Percentiles rank a stretch among this genome's conserved stretches.
phyloP scores from a whole-genome alignment of 1,284 basidiomycete species.

The Chalciporus sp. region DNA sequence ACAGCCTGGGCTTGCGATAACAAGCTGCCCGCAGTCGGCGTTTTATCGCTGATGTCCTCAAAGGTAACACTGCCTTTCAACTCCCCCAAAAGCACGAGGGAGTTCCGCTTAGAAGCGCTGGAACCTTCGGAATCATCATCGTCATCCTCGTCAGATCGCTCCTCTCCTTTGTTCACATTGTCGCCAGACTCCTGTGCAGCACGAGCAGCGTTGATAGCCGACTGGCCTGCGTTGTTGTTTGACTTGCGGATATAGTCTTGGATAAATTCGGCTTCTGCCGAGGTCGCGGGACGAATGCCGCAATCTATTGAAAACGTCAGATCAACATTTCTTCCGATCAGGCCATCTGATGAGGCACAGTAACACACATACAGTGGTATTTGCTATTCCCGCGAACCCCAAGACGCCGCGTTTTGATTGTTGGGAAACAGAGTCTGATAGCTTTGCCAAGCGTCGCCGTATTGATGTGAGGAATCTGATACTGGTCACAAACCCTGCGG shows the following conservation, averaged over 20 bases:
- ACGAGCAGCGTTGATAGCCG: conserved; percentile 69
- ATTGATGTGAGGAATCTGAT: conserved; percentile 90
- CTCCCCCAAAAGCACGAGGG: conserved; percentile 64
- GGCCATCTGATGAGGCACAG: conserved; percentile 27
- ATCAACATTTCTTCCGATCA: conserved; percentile 37
- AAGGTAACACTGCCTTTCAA: conserved; percentile 58
- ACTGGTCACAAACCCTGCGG: conserved; percentile 85
- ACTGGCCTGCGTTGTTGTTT: conserved; percentile 78
- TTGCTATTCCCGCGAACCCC: conserved; percentile 92
- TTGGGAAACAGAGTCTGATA: conserved; percentile 88
- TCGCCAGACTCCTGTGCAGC: conserved; percentile 66
- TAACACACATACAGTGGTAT: conserved; percentile 76
- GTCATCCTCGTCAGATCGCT: conserved; percentile 78
- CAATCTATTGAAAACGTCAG: conserved; percentile 63
- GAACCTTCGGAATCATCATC: conserved; percentile 79
- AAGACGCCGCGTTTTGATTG: conserved; percentile 89
- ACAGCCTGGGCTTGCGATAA: conserved; percentile 71
- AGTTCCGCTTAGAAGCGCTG: conserved; percentile 73
- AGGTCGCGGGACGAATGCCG: conserved; percentile 85
- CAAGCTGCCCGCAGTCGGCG: conserved; percentile 75
- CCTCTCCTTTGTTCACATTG: conserved; percentile 54
- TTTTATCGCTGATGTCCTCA: conserved; percentile 76
- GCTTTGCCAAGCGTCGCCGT: conserved; percentile 93
- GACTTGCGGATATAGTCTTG: conserved; percentile 89
- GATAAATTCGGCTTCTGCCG: conserved; percentile 86